Percentiles rank a stretch among this genome's conserved stretches.
These are phyloP conservation scores for Pythium biforme DNA, from an alignment of 352 stramenopile species.

Conservation along the genomic window DNA sequence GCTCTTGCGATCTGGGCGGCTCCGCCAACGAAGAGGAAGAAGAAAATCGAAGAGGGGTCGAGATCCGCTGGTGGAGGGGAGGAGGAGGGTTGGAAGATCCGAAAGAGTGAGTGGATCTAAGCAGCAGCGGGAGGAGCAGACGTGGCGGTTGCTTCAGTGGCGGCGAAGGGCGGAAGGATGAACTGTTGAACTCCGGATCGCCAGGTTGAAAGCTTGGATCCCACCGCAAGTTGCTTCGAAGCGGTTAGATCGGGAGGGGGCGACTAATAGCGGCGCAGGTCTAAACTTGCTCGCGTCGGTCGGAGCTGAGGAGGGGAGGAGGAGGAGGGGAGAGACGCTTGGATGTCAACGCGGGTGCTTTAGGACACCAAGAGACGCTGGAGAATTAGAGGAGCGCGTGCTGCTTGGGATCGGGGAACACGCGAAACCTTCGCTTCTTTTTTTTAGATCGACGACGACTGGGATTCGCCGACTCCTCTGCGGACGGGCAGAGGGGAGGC, in stretches of 20 bases:
- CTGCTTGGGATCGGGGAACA: conserved; percentile 8
- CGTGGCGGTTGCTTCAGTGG: conserved; percentile 1
- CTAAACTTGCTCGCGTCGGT: not conserved
- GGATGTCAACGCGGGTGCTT: conserved; percentile 5
- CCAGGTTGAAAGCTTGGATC: not conserved
- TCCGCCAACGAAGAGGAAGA: not conserved
- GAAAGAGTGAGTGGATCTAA: conserved; percentile 3
- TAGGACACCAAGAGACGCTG: conserved; percentile 10
- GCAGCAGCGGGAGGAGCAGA: conserved; percentile 7
- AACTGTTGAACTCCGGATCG: not conserved
- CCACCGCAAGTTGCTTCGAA: not conserved
- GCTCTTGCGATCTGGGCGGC: not conserved
- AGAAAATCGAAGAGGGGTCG: not conserved
- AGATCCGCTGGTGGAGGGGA: not conserved
- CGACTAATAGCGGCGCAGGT: not conserved
- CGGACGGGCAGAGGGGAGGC: no score
- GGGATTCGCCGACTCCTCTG: not conserved
- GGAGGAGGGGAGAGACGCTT: not conserved
- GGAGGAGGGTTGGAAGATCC: not conserved
- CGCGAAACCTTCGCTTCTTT: conserved; percentile 14
- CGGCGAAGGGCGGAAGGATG: not conserved
- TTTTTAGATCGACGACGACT: conserved; percentile 5
- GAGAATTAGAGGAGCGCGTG: not conserved
- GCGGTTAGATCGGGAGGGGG: not conserved
- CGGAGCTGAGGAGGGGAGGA: not conserved